These are phyloP conservation scores for Scheffersomyces illinoinensis DNA, from an alignment of 1,139 yeast species.

Conservation along the genomic window DNA sequence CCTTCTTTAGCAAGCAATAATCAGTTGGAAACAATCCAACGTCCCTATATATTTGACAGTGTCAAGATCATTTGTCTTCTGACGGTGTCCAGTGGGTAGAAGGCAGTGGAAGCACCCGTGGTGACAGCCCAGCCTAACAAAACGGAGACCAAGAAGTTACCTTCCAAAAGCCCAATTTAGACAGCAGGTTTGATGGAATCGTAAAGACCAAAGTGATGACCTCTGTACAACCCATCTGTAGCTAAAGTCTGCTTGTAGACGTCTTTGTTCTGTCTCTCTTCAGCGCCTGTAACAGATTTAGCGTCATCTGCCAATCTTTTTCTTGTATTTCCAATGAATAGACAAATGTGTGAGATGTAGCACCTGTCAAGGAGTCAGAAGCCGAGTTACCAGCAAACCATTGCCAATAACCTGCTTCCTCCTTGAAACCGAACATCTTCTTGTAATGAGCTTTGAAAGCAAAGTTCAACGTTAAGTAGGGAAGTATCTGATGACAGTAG, in stretches of 20 bases:
- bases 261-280: conserved; percentile 78
- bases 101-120: conserved; percentile 77
- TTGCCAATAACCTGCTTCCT: conserved; percentile 64
- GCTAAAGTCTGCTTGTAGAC: conserved; percentile 77
- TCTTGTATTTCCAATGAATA: conserved; percentile 84
- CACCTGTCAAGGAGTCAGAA: conserved; percentile 85
- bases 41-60: conserved; percentile 75
- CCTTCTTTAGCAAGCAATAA: conserved; percentile 75
- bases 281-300: conserved; percentile 65
- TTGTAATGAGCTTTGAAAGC: conserved; percentile 85
- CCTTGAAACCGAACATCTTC: conserved; percentile 74
- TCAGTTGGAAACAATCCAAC: conserved; percentile 69
- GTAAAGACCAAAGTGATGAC: conserved; percentile 80
- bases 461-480: conserved; percentile 81
- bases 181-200: conserved; percentile 78
- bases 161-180: conserved; percentile 70
- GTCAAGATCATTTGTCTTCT: conserved; percentile 92
- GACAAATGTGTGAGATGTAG: conserved; percentile 70
- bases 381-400: conserved; percentile 83
- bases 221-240: conserved; percentile 84
- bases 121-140: conserved; percentile 78
- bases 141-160: conserved; percentile 73
- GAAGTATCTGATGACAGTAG: conserved; percentile 82
- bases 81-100: conserved; percentile 80
- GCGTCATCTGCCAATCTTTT: conserved; percentile 85